Base-by-base conservation (phyloP, 2,329 filamentous ascomycete genomes). In the Colletotrichum scovillei region DNA sequence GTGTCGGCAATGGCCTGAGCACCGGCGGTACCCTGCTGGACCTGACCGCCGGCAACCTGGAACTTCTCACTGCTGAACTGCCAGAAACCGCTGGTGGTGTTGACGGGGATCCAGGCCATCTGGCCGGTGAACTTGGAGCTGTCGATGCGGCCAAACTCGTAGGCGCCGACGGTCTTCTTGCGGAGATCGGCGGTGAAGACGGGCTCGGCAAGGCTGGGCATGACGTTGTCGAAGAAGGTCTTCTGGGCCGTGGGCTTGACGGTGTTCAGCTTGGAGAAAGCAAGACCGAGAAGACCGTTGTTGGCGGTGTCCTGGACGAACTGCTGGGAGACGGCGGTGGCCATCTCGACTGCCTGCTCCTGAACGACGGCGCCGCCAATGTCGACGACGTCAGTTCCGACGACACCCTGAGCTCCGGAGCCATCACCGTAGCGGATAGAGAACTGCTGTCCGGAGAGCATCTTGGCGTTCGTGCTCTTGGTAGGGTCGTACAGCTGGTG, bases 91-190 rank as follows among this genome's bases (percentile, higher is more conserved):
- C 85, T 82, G 12, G 86, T 86, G 22, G 85, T 86, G 79, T 94
- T 89, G 74, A 94, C 86, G 11, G 88, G 84, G 24, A 91, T 85
- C 79, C 91, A 94, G 26, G 86, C 82, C 77, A 95, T 87, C 4
- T 86, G 77, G 42, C 93, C 93, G 2, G 81, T 85, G 80, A 92
- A 93, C 77, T 93, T 91, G 69, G 83, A 83, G 1, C 78, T 79
- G 79, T 95, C 92, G 77, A 95, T 91, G 76, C 82, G 87, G 73
- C 94, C 94, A 78, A 95, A 95, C 79, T 94, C 91, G 83, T 94
- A 95, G 35, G 88, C 87, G 58, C 93, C 93, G 2, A 86, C 84
- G 19, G 86, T 85, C 72, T 87, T 85, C 75, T 89, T 87, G 78
- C 90, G 89, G 57, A 96, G 86, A 73, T 92, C 88, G 28, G 92